These are phyloP conservation scores for Penicillium fimorum DNA, from an alignment of 495 filamentous ascomycete species.

Conservation along the genomic window DNA sequence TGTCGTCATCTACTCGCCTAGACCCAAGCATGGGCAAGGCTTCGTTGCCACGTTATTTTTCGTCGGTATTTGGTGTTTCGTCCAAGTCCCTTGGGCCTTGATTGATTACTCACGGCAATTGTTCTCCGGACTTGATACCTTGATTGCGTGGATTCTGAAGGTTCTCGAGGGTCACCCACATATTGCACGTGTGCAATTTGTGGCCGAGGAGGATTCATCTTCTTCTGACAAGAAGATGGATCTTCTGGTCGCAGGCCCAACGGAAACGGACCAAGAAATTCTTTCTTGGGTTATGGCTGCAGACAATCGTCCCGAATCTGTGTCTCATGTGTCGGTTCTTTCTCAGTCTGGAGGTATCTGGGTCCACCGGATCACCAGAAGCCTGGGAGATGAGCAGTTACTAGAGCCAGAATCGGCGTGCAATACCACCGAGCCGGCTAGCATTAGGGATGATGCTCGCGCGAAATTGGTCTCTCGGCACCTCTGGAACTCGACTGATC, in stretches of 20 bases:
- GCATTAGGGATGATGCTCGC: not conserved
- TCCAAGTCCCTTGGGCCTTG: not conserved
- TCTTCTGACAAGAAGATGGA: not conserved
- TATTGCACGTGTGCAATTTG: slow-evolving; percentile 1
- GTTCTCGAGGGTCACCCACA: slow-evolving; percentile 1
- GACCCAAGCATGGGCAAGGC: not conserved
- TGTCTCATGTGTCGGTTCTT: not conserved
- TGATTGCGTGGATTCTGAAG: not conserved
- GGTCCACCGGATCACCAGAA: not conserved
- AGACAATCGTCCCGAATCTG: not conserved
- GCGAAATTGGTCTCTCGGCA: not conserved
- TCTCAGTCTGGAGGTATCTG: not conserved
- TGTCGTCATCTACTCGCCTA: not conserved
- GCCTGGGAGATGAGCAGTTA: not conserved
- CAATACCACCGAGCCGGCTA: not conserved
- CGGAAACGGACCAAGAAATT: not conserved
- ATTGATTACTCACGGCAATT: slow-evolving; percentile 1
- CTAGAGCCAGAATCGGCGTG: not conserved
- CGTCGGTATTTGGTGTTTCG: not conserved
- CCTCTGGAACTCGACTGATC: not conserved
- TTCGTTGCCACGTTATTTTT: not conserved
- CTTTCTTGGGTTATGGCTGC: not conserved
- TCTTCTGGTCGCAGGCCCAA: not conserved
- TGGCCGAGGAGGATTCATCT: not conserved
- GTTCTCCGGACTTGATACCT: not conserved